phyloP scores from a whole-genome alignment of 306 rosid genomes.

The Citrullus mucosospermus region DNA sequence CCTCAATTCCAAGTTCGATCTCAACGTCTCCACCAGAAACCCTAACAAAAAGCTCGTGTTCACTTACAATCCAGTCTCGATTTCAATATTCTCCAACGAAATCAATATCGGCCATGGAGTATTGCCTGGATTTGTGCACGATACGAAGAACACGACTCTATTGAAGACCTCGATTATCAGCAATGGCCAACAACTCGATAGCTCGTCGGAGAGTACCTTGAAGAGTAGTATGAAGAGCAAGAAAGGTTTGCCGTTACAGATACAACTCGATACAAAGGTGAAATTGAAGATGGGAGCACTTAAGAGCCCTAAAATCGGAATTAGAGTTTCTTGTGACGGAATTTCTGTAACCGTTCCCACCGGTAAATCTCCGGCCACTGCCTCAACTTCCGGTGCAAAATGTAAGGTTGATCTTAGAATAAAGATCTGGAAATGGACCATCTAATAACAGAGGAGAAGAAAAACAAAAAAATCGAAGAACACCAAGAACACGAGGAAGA shows the following conservation, averaged over 20 bases:
- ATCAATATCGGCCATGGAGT: slow-evolving; percentile 26
- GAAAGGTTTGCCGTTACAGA: slow-evolving; percentile 44
- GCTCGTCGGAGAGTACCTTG: slow-evolving; percentile 15
- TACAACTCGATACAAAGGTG: slow-evolving; percentile 60
- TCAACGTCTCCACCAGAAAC: slow-evolving; percentile 32
- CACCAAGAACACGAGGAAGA: neutral
- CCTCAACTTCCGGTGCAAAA: slow-evolving; percentile 41
- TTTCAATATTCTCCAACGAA: slow-evolving; percentile 21
- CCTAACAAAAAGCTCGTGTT: slow-evolving; percentile 43
- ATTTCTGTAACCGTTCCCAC: slow-evolving; percentile 40
- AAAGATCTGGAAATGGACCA: slow-evolving; percentile 98
- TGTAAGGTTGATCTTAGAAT: slow-evolving; percentile 56
- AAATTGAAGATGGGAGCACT: slow-evolving; percentile 44
- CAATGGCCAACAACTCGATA: slow-evolving; percentile 18
- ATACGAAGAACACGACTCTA: slow-evolving; percentile 53
- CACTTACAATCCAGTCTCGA: slow-evolving; percentile 18
- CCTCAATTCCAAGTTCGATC: slow-evolving; percentile 28
- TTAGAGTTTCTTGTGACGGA: slow-evolving; percentile 66
- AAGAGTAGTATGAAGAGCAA: slow-evolving; percentile 46
- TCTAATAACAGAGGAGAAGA: slow-evolving; percentile 13
- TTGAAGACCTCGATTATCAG: slow-evolving; percentile 31
- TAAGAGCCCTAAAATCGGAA: slow-evolving; percentile 50
- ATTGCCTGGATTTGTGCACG: slow-evolving; percentile 41
- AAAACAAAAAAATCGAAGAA: neutral
- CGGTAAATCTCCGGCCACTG: slow-evolving; percentile 59